These are phyloP conservation scores for Serendipita indica DNA, from an alignment of 768 basidiomycete species.

Conservation along the genomic window DNA sequence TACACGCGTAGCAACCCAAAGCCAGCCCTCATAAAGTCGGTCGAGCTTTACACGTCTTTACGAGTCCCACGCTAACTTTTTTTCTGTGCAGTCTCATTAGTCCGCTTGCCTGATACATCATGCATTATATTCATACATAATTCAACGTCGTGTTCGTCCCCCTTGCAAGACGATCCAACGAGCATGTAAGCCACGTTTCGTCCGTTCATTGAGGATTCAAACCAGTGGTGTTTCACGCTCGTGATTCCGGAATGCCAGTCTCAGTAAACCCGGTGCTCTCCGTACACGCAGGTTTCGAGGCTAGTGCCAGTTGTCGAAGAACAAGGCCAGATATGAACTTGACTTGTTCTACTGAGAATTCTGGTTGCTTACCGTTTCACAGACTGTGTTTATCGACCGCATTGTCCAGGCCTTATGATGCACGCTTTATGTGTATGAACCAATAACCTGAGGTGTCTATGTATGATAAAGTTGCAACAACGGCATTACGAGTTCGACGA, in stretches of 20 bases:
- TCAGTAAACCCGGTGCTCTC: neutral
- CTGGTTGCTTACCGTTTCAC: too few species aligned
- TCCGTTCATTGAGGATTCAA: slow-evolving; percentile 13
- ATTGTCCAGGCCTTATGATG: too few species aligned
- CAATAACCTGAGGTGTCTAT: too few species aligned
- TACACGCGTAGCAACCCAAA: slow-evolving; percentile 87
- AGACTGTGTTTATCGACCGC: too few species aligned
- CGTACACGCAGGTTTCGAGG: slow-evolving; percentile 23
- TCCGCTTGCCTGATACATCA: slow-evolving; percentile 57
- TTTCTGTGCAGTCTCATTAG: slow-evolving; percentile 59
- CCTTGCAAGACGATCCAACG: neutral
- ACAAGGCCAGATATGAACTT: slow-evolving; percentile 84
- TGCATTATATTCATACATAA: slow-evolving; percentile 16
- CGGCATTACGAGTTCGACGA: too few species aligned
- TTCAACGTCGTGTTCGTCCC: neutral
- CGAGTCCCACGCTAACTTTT: neutral
- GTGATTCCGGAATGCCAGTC: slow-evolving; percentile 9
- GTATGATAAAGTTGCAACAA: too few species aligned
- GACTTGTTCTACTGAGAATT: slow-evolving; percentile 15
- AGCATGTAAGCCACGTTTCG: slow-evolving; percentile 5
- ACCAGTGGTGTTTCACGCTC: slow-evolving; percentile 13
- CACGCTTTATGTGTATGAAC: too few species aligned
- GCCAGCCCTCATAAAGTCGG: slow-evolving; percentile 89
- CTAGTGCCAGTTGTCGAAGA: slow-evolving; percentile 38
- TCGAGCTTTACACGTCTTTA: slow-evolving; percentile 16